These are phyloP conservation scores for Fusarium verrucosum DNA, from an alignment of 2,329 filamentous ascomycete genomes.

Conservation along the genomic window DNA sequence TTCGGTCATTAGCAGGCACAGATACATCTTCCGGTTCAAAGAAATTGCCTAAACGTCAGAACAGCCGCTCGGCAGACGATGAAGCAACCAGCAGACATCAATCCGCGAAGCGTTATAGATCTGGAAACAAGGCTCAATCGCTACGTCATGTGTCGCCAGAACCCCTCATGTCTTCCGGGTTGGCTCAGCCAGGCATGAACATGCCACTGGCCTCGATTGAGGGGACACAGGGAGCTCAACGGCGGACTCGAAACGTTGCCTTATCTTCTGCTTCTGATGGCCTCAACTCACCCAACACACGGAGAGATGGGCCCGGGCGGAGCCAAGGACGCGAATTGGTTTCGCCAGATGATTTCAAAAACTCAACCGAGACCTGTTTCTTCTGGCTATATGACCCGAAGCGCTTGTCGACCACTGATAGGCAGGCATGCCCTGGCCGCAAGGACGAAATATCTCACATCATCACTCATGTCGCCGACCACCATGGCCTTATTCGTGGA, in stretches of 20 bases:
- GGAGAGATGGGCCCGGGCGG: neutral
- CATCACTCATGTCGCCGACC: conserved; percentile 30
- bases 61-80: conserved; percentile 29
- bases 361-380: conserved; percentile 22
- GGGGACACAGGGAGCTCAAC: neutral
- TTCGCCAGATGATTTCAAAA: conserved; percentile 7
- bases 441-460: conserved; percentile 39
- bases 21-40: conserved; percentile 8
- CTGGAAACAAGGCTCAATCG: neutral
- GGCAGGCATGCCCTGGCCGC: conserved; percentile 22
- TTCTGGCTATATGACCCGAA: conserved; percentile 21
- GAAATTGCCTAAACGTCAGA: conserved; percentile 29
- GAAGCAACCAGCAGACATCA: conserved; percentile 8
- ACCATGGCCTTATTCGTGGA: conserved; percentile 38
- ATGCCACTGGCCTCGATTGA: neutral
- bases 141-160: neutral
- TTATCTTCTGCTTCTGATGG: neutral
- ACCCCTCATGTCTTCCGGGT: neutral
- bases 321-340: neutral
- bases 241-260: neutral
- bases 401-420: conserved; percentile 12
- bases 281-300: neutral
- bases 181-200: neutral
- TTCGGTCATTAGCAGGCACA: conserved; percentile 7
- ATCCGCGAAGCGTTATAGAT: conserved; percentile 9